Evolutionary conservation across 345 rosid species (phyloP).

Genomic region (Tarenaya hassleriana): DNA sequence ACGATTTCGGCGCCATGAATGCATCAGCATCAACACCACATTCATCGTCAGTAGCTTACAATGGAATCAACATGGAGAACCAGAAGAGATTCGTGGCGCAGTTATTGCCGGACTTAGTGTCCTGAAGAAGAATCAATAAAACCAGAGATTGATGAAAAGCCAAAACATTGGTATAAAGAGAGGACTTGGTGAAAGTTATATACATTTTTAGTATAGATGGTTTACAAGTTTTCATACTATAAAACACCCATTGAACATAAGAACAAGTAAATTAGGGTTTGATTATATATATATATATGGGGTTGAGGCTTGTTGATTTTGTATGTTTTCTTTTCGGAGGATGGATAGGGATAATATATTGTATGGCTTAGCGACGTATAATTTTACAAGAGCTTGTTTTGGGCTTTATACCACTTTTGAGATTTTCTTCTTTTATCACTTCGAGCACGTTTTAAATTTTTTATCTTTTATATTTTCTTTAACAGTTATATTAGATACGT

Average conservation of each 20-base stretch:
- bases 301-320: constrained; percentile 71
- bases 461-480: too few relatives aligned
- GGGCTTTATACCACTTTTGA: too few relatives aligned
- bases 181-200: too few relatives aligned
- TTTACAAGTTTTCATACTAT: constrained; percentile 57
- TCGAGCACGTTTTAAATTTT: too few relatives aligned
- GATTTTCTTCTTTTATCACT: too few relatives aligned
- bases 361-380: too few relatives aligned
- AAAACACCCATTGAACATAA: constrained; percentile 36
- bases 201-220: constrained; percentile 57
- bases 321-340: constrained; percentile 48
- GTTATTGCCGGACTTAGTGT: too few relatives aligned
- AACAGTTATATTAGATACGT: too few relatives aligned
- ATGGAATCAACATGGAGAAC: constrained; percentile 71
- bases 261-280: constrained; percentile 50
- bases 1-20: constrained; percentile 50
- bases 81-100: constrained; percentile 85
- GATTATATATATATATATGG: constrained; percentile 46
- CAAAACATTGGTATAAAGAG: too few relatives aligned
- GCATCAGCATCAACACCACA: constrained; percentile 46
- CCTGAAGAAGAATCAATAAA: constrained; percentile 33
- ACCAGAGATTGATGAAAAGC: constrained; percentile 1
- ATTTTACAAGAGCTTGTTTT: too few relatives aligned
- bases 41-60: constrained; percentile 37
- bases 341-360: constrained; percentile 41